Evolutionary conservation across 2,329 filamentous ascomycete genomes (phyloP).

Genomic region (Aureobasidium sp.): DNA sequence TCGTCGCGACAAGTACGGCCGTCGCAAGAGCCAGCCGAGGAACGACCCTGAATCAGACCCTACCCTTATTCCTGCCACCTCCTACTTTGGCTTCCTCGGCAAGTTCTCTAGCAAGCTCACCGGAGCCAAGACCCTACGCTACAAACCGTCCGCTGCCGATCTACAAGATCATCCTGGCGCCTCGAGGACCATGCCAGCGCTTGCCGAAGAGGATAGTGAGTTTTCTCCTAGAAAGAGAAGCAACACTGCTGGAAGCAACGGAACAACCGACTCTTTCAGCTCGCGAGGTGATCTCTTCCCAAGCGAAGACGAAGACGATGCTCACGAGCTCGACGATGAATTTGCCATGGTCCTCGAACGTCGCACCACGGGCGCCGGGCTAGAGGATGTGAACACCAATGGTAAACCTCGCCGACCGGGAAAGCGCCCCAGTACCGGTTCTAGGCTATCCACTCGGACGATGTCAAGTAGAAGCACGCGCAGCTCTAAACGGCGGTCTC

Average conservation of each 20-base stretch:
- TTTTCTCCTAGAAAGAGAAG: constrained; percentile 54
- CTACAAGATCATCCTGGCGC: constrained; percentile 74
- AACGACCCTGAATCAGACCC: constrained; percentile 55
- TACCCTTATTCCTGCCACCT: constrained; percentile 82
- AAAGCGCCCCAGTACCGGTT: constrained; percentile 37
- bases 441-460: constrained; percentile 38
- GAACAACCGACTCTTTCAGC: constrained; percentile 76
- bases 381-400: constrained; percentile 62
- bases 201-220: constrained; percentile 45
- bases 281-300: constrained; percentile 86
- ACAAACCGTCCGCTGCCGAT: constrained; percentile 85
- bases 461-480: constrained; percentile 38
- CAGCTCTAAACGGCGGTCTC: constrained; percentile 15
- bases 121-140: constrained; percentile 60
- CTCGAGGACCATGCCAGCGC: constrained; percentile 44
- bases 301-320: constrained; percentile 88
- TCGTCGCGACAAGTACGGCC: constrained; percentile 40
- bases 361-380: constrained; percentile 45
- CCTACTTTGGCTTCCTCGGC: constrained; percentile 75
- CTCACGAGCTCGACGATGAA: constrained; percentile 85
- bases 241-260: constrained; percentile 68
- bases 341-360: constrained; percentile 77
- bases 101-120: constrained; percentile 79
- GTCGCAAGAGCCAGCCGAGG: constrained; percentile 47
- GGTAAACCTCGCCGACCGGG: constrained; percentile 40